A percentile compares a stretch with the other conserved stretches of the same genome.
These are phyloP conservation scores for Aspergillus nidulans DNA, from an alignment of 495 filamentous ascomycete species.

Conservation along the genomic window DNA sequence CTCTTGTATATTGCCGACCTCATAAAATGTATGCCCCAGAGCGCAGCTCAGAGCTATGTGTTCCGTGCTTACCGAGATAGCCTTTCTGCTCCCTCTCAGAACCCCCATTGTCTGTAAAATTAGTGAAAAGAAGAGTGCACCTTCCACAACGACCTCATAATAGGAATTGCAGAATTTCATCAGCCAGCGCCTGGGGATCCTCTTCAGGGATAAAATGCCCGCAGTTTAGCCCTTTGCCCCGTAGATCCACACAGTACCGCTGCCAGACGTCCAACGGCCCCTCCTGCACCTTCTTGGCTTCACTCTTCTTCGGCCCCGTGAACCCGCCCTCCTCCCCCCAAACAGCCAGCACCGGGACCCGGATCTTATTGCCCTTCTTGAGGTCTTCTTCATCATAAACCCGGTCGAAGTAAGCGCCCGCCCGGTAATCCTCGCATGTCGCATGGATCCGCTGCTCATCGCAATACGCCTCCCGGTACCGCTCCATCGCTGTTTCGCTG, in stretches of 20 bases:
- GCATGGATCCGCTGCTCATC: background rate
- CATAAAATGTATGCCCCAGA: too few species aligned
- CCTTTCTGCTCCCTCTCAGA: too few species aligned
- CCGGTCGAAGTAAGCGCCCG: background rate
- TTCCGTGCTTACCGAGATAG: too few species aligned
- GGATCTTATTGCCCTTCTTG: background rate
- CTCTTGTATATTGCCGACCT: too few species aligned
- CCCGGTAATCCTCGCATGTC: background rate
- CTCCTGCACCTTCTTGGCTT: background rate
- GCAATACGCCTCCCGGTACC: background rate
- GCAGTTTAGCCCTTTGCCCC: background rate
- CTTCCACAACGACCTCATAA: too few species aligned
- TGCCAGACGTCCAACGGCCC: background rate
- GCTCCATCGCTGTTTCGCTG: background rate
- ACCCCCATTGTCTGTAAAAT: too few species aligned
- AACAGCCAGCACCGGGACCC: background rate
- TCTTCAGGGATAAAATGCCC: conserved; percentile 3
- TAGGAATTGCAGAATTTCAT: background rate
- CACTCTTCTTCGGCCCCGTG: background rate
- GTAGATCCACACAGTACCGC: background rate
- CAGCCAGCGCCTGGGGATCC: background rate
- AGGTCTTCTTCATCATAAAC: conserved; percentile 1
- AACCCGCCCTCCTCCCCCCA: background rate
- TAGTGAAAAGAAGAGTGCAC: too few species aligned
- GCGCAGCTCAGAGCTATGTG: too few species aligned